phyloP scores from a whole-genome alignment of 768 basidiomycete genomes.

The Cystobasidium tubakii region DNA sequence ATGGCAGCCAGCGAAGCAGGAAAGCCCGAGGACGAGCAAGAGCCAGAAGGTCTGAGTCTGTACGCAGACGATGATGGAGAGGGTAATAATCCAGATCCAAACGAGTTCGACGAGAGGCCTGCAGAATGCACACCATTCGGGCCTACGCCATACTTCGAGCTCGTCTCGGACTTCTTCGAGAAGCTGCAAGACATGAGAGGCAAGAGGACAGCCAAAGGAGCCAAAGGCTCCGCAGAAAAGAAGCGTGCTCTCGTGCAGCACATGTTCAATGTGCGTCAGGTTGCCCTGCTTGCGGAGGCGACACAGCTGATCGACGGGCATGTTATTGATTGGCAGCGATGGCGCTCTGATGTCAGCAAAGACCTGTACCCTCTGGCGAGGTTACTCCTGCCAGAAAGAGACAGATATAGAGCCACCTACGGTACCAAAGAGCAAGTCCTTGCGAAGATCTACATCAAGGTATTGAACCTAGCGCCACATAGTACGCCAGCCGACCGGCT shows the following conservation, averaged over 20 bases:
- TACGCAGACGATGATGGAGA: constrained; percentile 23
- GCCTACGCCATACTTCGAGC: constrained; percentile 25
- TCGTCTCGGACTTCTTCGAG: constrained; percentile 37
- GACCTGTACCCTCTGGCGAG: constrained; percentile 86
- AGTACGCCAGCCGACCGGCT: constrained; percentile 73
- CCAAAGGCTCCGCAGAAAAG: constrained; percentile 20
- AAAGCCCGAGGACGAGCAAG: neutral
- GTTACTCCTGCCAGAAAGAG: constrained; percentile 91
- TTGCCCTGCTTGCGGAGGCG: neutral
- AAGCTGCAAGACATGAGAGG: constrained; percentile 25
- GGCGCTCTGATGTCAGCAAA: constrained; percentile 76
- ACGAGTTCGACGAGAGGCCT: constrained; percentile 33
- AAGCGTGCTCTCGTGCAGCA: constrained; percentile 21
- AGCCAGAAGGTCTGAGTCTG: neutral
- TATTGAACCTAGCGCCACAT: constrained; percentile 62
- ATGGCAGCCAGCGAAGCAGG: neutral
- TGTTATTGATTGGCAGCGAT: constrained; percentile 48
- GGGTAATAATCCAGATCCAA: constrained; percentile 9
- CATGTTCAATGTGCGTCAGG: constrained; percentile 24
- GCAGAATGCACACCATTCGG: constrained; percentile 29
- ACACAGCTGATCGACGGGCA: constrained; percentile 14
- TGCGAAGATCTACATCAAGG: constrained; percentile 83
- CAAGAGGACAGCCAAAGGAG: constrained; percentile 19
- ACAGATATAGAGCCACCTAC: constrained; percentile 84
- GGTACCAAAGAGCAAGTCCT: constrained; percentile 91